Percentiles rank a stretch among this genome's conserved stretches.
These are phyloP conservation scores for Cryptosporidium xiaoi DNA, from an alignment of 169 alveolate genomes.

Conservation along the genomic window DNA sequence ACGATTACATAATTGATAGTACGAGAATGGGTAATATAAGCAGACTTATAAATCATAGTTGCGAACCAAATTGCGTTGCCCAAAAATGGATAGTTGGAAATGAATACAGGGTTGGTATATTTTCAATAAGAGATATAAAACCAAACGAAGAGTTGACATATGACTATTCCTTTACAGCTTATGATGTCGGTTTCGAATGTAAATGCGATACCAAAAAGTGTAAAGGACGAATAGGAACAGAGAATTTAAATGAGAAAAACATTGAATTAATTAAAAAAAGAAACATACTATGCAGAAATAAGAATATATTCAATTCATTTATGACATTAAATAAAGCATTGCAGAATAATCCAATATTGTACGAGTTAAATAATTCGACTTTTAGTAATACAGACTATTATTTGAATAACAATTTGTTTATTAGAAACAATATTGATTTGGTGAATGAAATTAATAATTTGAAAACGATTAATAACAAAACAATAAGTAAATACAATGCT, in stretches of 20 bases:
- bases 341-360: conserved; percentile 31
- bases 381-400: background rate
- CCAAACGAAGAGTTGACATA: conserved; percentile 96
- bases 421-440: background rate
- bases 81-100: conserved; percentile 95
- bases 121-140: conserved; percentile 91
- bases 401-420: background rate
- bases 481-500: conserved; percentile 1
- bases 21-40: conserved; percentile 95
- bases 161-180: conserved; percentile 85
- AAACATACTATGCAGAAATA: conserved; percentile 21
- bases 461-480: background rate
- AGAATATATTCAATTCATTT: conserved; percentile 9
- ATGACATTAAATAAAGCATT: conserved; percentile 12
- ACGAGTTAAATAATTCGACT: background rate
- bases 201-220: conserved; percentile 51
- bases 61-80: conserved; percentile 97
- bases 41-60: conserved; percentile 96
- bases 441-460: background rate
- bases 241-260: conserved; percentile 23
- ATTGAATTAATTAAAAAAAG: conserved; percentile 38
- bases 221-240: conserved; percentile 61
- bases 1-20: conserved; percentile 94
- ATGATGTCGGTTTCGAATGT: conserved; percentile 63
- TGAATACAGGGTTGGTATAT: conserved; percentile 94